phyloP scores from a whole-genome alignment of 2,329 filamentous ascomycete genomes.

The Pseudogymnoascus sp. region DNA sequence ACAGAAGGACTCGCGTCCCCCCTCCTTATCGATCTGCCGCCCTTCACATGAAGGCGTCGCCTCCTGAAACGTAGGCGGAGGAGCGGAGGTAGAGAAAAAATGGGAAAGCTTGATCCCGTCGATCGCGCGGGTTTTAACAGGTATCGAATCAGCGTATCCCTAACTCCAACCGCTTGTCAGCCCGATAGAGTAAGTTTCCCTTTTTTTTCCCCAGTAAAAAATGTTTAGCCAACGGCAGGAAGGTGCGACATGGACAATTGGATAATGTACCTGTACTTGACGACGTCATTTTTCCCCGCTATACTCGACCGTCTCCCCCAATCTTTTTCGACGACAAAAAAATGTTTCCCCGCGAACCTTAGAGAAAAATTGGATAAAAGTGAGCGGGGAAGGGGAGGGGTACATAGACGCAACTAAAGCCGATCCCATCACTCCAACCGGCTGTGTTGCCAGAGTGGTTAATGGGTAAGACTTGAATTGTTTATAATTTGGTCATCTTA shows the following conservation, averaged over 20 bases:
- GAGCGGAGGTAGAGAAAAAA: not conserved
- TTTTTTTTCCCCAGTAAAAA: not conserved
- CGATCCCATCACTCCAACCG: not conserved
- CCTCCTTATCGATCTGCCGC: not conserved
- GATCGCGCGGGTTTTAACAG: not conserved
- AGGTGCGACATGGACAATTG: not conserved
- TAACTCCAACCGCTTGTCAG: not conserved
- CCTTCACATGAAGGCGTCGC: conserved; percentile 1
- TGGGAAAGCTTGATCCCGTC: not conserved
- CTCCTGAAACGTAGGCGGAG: not conserved
- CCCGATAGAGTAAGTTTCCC: not conserved
- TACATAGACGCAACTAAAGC: not conserved
- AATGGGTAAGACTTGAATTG: conserved; percentile 5
- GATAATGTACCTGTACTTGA: not conserved
- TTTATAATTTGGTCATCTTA: not conserved
- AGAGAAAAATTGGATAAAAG: too few species aligned
- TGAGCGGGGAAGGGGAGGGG: not conserved
- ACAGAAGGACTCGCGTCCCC: too few species aligned
- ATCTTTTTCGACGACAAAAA: too few species aligned
- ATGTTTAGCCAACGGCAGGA: not conserved
- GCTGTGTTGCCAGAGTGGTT: conserved; percentile 4
- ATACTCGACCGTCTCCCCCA: too few species aligned
- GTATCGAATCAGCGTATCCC: not conserved
- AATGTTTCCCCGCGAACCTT: too few species aligned
- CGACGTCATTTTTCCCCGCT: too few species aligned